Percentiles rank a stretch among this genome's conserved stretches.
These are phyloP conservation scores for Pichia scutulata DNA, from an alignment of 805 yeast species.

Conservation along the genomic window DNA sequence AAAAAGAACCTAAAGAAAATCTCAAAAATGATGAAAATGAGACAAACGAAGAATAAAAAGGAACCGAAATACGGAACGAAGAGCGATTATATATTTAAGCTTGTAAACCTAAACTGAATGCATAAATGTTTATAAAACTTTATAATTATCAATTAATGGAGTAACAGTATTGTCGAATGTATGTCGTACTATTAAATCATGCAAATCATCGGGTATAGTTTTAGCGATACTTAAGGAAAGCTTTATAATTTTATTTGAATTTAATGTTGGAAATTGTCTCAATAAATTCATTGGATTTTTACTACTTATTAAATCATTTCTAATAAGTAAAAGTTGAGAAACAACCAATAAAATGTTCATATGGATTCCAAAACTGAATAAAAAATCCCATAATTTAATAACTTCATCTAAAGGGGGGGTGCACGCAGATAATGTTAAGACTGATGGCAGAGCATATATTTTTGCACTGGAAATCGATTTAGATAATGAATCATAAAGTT, in stretches of 20 bases:
- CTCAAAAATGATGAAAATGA: too few relatives aligned
- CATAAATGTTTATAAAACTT: not conserved
- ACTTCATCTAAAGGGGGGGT: constrained; percentile 78
- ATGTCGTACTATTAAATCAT: constrained; percentile 56
- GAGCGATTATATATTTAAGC: too few relatives aligned
- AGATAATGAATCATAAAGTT: constrained; percentile 49
- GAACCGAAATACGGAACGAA: too few relatives aligned
- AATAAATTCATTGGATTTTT: constrained; percentile 68
- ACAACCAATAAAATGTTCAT: constrained; percentile 78
- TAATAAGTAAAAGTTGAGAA: constrained; percentile 67
- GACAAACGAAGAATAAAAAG: too few relatives aligned
- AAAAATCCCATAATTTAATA: constrained; percentile 77
- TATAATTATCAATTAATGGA: constrained; percentile 20
- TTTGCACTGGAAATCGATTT: constrained; percentile 71
- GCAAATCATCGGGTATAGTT: constrained; percentile 58
- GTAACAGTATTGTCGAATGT: constrained; percentile 41
- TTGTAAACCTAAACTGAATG: too few relatives aligned
- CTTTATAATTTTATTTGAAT: constrained; percentile 68
- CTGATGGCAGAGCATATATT: constrained; percentile 78
- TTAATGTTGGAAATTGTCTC: constrained; percentile 63
- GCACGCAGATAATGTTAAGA: constrained; percentile 78
- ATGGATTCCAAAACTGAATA: constrained; percentile 87
- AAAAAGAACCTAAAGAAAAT: not conserved
- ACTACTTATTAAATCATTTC: constrained; percentile 53
- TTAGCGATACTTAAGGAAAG: constrained; percentile 75